phyloP scores from a whole-genome alignment of 192 early-diverging fungal species.

The Piromyces sp. region DNA sequence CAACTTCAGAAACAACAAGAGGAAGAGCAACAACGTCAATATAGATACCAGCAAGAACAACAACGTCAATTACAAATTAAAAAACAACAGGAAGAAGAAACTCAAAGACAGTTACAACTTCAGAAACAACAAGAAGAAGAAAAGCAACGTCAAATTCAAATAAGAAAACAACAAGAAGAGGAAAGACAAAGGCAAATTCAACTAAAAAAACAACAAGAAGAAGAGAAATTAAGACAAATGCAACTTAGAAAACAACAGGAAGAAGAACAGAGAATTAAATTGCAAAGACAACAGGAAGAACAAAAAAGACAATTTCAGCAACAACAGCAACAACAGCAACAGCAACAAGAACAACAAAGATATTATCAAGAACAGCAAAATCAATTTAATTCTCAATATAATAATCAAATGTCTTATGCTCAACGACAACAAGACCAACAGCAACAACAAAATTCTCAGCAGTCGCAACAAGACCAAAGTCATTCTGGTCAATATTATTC shows the following conservation, averaged over 20 bases:
- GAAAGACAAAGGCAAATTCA: not conserved
- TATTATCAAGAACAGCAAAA: not conserved
- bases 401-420: not conserved
- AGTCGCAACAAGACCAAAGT: not conserved
- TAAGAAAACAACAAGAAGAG: not conserved
- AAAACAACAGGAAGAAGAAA: not conserved
- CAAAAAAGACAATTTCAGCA: not conserved
- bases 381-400: not conserved
- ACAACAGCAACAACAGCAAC: not conserved
- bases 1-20: not conserved
- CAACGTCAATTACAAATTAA: not conserved
- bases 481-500: not conserved
- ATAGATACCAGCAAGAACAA: not conserved
- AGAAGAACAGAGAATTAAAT: not conserved
- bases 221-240: not conserved
- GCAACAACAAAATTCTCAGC: not conserved
- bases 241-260: not conserved
- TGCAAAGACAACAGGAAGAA: not conserved
- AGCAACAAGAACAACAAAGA: not conserved
- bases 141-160: not conserved
- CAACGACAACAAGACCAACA: not conserved
- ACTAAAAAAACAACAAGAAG: not conserved
- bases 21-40: not conserved
- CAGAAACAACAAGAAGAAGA: not conserved
- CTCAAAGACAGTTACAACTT: not conserved